Conservation (phyloP, 495 filamentous ascomycete species). For the Oidiodendron maius region DNA sequence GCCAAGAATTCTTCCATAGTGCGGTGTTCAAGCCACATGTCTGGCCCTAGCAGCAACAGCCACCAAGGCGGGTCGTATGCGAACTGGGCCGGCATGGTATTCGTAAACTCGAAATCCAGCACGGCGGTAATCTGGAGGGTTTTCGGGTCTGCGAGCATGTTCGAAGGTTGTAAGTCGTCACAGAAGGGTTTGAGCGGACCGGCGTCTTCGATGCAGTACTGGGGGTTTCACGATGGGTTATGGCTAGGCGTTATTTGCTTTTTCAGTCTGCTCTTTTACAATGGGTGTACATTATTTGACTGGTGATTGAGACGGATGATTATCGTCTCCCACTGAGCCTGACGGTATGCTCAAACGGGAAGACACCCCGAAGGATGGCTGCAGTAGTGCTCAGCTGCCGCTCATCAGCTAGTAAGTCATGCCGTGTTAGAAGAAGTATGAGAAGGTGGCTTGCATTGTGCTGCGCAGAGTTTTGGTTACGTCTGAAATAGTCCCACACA, state of each 20-base stretch:
- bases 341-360: too few relatives aligned
- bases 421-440: too few relatives aligned
- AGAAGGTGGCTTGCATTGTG: too few relatives aligned
- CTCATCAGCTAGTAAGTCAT: too few relatives aligned
- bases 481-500: not conserved
- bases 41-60: constrained; percentile 16
- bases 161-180: constrained; percentile 35
- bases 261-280: too few relatives aligned
- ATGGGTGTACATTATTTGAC: too few relatives aligned
- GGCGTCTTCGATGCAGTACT: constrained; percentile 29
- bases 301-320: too few relatives aligned
- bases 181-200: constrained; percentile 36
- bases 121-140: constrained; percentile 35
- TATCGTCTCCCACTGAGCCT: too few relatives aligned
- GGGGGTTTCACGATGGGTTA: too few relatives aligned
- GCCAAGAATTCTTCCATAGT: constrained; percentile 30
- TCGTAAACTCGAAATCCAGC: constrained; percentile 38
- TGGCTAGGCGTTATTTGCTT: too few relatives aligned
- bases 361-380: too few relatives aligned
- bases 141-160: constrained; percentile 34
- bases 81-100: constrained; percentile 36
- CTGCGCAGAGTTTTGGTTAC: not conserved
- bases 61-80: constrained; percentile 37
- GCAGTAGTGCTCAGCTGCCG: too few relatives aligned
- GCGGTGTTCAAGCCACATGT: constrained; percentile 29